Conservation (phyloP, 768 basidiomycete species). For the Mycena chlorophos region DNA sequence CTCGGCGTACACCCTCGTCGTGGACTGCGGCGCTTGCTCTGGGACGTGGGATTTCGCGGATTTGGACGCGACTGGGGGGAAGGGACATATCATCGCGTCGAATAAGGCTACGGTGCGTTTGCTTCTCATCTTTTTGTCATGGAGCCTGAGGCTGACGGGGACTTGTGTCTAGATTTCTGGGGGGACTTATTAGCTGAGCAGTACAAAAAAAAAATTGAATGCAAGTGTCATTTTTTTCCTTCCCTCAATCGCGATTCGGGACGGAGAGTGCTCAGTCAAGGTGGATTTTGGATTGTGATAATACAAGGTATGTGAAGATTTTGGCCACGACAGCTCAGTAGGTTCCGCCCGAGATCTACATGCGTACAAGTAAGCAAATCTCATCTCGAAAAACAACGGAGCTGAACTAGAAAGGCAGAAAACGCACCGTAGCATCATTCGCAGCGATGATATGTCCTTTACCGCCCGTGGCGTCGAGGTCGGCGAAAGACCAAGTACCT, state of each 20-base stretch:
- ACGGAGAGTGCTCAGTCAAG: too few species aligned
- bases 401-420: neutral
- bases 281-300: too few species aligned
- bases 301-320: too few species aligned
- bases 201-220: too few species aligned
- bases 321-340: too few species aligned
- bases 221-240: too few species aligned
- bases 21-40: conserved; percentile 45
- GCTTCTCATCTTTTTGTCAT: neutral
- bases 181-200: conserved; percentile 11
- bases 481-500: conserved; percentile 48
- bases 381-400: neutral
- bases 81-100: conserved; percentile 13
- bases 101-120: conserved; percentile 18
- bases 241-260: too few species aligned
- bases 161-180: conserved; percentile 6
- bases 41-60: conserved; percentile 48
- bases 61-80: conserved; percentile 42
- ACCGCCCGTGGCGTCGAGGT: conserved; percentile 42
- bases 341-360: conserved; percentile 8
- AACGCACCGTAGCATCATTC: conserved; percentile 19
- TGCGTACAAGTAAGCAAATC: neutral
- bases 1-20: conserved; percentile 34
- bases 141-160: neutral
- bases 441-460: conserved; percentile 15